phyloP scores from a whole-genome alignment of 768 basidiomycete species.

The Psilocybe tampanensis region DNA sequence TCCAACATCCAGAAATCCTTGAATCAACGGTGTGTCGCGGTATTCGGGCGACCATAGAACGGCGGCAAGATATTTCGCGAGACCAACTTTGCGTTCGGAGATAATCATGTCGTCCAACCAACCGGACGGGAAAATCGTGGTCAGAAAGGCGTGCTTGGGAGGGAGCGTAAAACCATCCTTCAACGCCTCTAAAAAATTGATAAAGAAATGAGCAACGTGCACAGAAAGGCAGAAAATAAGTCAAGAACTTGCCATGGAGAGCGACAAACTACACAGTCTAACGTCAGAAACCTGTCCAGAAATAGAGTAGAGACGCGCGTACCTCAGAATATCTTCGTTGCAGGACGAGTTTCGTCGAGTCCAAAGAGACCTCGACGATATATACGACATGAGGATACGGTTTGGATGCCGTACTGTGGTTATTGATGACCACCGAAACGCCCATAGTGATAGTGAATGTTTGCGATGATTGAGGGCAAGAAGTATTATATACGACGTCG shows the following conservation, averaged over 20 bases:
- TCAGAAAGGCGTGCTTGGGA: slow-evolving; percentile 46
- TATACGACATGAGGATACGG: slow-evolving; percentile 49
- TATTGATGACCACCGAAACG: slow-evolving; percentile 29
- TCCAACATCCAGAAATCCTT: slow-evolving; percentile 33
- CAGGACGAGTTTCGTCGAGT: slow-evolving; percentile 28
- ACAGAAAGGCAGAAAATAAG: neutral
- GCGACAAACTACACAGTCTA: slow-evolving; percentile 22
- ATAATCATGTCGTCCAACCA: slow-evolving; percentile 54
- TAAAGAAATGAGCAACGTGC: neutral
- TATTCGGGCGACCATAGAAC: slow-evolving; percentile 36
- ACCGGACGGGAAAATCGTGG: slow-evolving; percentile 44
- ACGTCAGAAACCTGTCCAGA: neutral
- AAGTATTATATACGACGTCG: neutral
- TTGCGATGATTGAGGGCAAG: neutral
- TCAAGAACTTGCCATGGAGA: slow-evolving; percentile 30
- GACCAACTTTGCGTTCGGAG: slow-evolving; percentile 46
- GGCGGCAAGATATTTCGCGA: slow-evolving; percentile 40
- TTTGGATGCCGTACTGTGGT: slow-evolving; percentile 44
- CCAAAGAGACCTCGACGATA: slow-evolving; percentile 31
- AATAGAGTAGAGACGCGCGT: slow-evolving; percentile 5
- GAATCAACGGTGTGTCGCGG: slow-evolving; percentile 29
- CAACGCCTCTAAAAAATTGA: slow-evolving; percentile 31
- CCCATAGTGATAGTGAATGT: neutral
- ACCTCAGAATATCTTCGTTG: slow-evolving; percentile 46
- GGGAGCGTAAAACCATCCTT: slow-evolving; percentile 40